Percentiles rank a stretch among this genome's conserved stretches.
phyloP scores from a whole-genome alignment of 192 early-diverging fungal species.

The Chytriomyces hyalinus region DNA sequence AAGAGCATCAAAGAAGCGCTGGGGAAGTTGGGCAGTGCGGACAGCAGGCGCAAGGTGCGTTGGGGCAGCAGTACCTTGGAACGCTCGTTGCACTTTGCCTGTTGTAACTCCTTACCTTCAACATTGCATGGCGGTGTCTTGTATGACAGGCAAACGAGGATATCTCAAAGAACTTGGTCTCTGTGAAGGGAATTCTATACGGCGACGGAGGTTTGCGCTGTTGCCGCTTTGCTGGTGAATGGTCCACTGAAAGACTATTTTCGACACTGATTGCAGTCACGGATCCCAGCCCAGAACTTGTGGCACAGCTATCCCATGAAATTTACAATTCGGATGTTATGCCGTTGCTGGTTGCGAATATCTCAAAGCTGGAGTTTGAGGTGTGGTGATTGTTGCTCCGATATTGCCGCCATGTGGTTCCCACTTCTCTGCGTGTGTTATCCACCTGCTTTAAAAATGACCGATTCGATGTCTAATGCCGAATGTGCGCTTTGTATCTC shows the following conservation, averaged over 20 bases:
- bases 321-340: slow-evolving; percentile 92
- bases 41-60: slow-evolving; percentile 41
- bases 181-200: slow-evolving; percentile 92
- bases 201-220: slow-evolving; percentile 83
- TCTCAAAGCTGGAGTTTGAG: slow-evolving; percentile 90
- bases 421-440: background rate
- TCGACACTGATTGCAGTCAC: slow-evolving; percentile 58
- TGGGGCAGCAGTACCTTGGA: background rate
- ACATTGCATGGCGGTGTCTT: background rate
- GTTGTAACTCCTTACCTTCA: background rate
- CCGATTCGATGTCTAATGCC: background rate
- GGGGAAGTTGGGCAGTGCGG: slow-evolving; percentile 72
- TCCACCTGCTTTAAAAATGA: background rate
- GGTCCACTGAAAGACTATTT: slow-evolving; percentile 24
- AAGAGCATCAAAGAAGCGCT: slow-evolving; percentile 85
- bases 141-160: slow-evolving; percentile 87
- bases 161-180: slow-evolving; percentile 90
- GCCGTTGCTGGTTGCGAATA: slow-evolving; percentile 85
- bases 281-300: slow-evolving; percentile 86
- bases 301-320: slow-evolving; percentile 94
- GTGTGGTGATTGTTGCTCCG: slow-evolving; percentile 15
- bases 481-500: no score
- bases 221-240: slow-evolving; percentile 27
- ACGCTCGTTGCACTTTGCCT: background rate
- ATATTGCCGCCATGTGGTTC: background rate